phyloP scores from a whole-genome alignment of 2,329 filamentous ascomycete species.

The Monosporascus sp. region DNA sequence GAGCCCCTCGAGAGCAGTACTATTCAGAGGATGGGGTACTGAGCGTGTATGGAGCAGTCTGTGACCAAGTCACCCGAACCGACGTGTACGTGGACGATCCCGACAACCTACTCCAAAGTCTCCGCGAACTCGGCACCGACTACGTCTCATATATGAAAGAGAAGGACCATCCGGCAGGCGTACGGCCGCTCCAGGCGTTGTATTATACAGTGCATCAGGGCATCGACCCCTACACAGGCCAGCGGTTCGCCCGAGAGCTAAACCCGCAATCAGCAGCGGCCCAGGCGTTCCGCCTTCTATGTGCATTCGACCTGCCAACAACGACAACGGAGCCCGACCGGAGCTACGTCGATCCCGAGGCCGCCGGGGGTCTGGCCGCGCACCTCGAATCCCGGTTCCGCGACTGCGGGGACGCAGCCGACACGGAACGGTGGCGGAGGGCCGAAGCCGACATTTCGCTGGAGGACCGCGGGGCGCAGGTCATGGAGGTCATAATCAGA shows the following conservation, averaged over 20 bases:
- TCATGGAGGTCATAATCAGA: background rate
- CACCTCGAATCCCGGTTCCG: background rate
- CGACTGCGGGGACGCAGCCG: background rate
- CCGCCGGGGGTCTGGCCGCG: background rate
- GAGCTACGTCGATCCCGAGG: background rate
- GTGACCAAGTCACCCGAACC: background rate
- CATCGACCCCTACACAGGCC: background rate
- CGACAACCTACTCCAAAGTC: rapidly evolving
- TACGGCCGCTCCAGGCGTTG: background rate
- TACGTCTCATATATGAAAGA: background rate
- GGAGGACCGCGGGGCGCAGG: background rate
- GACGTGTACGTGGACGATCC: too few species aligned
- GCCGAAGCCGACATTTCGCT: background rate
- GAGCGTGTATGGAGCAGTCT: background rate
- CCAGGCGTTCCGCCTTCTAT: too few species aligned
- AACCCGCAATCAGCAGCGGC: too few species aligned
- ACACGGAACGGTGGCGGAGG: background rate
- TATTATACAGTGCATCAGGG: background rate
- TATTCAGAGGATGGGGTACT: background rate
- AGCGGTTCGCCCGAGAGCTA: background rate
- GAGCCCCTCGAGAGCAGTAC: background rate
- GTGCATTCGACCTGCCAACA: background rate
- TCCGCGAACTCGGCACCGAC: background rate
- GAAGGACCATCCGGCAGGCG: background rate
- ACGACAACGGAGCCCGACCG: background rate